phyloP scores from a whole-genome alignment of 164 flowering plant genomes.

The Nymphaea thermarum region DNA sequence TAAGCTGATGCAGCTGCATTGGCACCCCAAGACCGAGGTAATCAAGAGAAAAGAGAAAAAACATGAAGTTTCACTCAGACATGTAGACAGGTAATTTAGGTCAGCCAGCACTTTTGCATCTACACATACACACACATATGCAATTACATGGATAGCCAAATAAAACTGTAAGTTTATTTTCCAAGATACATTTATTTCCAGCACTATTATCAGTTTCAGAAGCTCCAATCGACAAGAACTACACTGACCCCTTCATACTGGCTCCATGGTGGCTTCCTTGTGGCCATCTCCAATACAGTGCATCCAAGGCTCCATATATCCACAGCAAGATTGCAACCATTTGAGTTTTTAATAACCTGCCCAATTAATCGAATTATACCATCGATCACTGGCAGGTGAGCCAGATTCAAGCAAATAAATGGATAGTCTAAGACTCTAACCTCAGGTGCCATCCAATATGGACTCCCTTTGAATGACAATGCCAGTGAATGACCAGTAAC shows the following conservation, averaged over 20 bases:
- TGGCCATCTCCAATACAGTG: conserved; percentile 90
- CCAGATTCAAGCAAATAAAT: no score
- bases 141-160: not conserved
- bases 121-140: not conserved
- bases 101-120: not conserved
- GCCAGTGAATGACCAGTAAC: conserved; percentile 81
- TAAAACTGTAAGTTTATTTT: not conserved
- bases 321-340: conserved; percentile 72
- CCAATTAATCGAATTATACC: not conserved
- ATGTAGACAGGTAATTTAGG: not conserved
- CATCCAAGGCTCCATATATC: conserved; percentile 96
- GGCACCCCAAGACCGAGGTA: not conserved
- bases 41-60: not conserved
- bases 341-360: conserved; percentile 69
- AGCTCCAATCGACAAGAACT: not conserved
- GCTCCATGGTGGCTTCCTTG: conserved; percentile 91
- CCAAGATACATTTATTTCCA: not conserved
- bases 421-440: conserved; percentile 16
- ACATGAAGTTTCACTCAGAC: not conserved
- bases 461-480: conserved; percentile 76
- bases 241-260: conserved; percentile 75
- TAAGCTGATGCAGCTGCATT: not conserved
- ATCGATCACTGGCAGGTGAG: no score
- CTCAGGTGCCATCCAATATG: conserved; percentile 99
- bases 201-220: not conserved